Conservation (phyloP, 306 rosid genomes). For the Oemleria cerasiformis region DNA sequence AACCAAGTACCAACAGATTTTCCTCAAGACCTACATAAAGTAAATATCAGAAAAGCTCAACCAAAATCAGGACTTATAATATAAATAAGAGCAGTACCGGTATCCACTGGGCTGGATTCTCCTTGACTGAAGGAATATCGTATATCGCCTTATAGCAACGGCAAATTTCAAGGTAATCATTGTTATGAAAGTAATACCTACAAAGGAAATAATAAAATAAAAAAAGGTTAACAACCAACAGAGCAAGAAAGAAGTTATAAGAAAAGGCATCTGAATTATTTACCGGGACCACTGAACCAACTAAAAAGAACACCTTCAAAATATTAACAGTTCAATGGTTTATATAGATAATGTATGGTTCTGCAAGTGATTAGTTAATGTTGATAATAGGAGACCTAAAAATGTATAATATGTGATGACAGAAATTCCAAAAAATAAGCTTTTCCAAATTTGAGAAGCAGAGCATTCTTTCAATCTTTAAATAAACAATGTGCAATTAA, state of each 20-base stretch:
- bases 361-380: neutral
- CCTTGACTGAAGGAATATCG: constrained; percentile 78
- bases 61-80: neutral
- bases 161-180: constrained; percentile 88
- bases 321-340: neutral
- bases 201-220: neutral
- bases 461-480: neutral
- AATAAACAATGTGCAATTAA: neutral
- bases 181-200: constrained; percentile 75
- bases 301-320: neutral
- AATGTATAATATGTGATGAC: neutral
- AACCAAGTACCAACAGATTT: constrained; percentile 86
- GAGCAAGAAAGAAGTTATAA: neutral
- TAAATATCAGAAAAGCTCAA: constrained; percentile 19
- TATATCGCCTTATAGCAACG: constrained; percentile 84
- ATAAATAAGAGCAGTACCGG: constrained; percentile 42
- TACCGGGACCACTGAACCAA: neutral
- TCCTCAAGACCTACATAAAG: constrained; percentile 62
- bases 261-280: neutral
- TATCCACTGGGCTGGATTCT: constrained; percentile 61
- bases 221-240: constrained; percentile 10
- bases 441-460: neutral
- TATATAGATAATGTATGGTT: neutral
- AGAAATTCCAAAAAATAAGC: neutral
- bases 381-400: too few relatives aligned